A percentile compares a stretch with the other conserved stretches of the same genome.
These are phyloP conservation scores for Nematocida ausubeli DNA, from an alignment of 371 early-diverging fungal genomes.

Conservation along the genomic window DNA sequence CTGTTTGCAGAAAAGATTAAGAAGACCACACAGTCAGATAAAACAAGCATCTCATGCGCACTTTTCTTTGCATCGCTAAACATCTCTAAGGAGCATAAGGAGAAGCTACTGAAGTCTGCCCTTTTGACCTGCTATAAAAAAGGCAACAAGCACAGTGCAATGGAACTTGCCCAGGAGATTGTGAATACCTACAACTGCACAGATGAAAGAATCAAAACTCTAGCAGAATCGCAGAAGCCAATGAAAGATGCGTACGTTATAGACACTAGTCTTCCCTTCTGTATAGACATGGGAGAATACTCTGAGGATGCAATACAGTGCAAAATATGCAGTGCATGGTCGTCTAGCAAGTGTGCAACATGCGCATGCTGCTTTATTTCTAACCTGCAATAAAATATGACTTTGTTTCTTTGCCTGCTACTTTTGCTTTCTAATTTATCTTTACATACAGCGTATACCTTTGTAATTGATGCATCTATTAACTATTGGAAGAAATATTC, in stretches of 20 bases:
- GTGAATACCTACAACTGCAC: slow-evolving; percentile 4
- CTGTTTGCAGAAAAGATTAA: slow-evolving; percentile 55
- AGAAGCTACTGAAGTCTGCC: slow-evolving; percentile 28
- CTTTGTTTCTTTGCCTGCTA: neutral
- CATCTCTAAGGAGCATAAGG: slow-evolving; percentile 48
- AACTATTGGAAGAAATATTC: too few relatives aligned
- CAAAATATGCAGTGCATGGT: slow-evolving; percentile 42
- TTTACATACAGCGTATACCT: too few relatives aligned
- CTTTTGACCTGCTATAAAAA: slow-evolving; percentile 58
- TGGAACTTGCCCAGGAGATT: slow-evolving; percentile 51
- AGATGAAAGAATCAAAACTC: slow-evolving; percentile 20
- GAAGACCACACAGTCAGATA: slow-evolving; percentile 41
- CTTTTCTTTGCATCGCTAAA: slow-evolving; percentile 57
- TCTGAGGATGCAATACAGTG: slow-evolving; percentile 17
- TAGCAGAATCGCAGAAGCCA: slow-evolving; percentile 5
- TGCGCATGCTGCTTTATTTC: slow-evolving; percentile 54
- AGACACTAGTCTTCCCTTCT: slow-evolving; percentile 49
- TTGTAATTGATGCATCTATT: too few relatives aligned
- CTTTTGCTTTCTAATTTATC: too few relatives aligned
- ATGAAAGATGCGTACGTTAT: slow-evolving; percentile 28
- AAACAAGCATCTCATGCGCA: slow-evolving; percentile 51
- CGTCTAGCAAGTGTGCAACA: slow-evolving; percentile 2
- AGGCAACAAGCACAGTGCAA: slow-evolving; percentile 58
- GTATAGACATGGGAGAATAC: slow-evolving; percentile 47
- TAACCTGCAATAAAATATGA: slow-evolving; percentile 34